phyloP scores from a whole-genome alignment of 768 basidiomycete species.

The Rhizopogon vulgaris region DNA sequence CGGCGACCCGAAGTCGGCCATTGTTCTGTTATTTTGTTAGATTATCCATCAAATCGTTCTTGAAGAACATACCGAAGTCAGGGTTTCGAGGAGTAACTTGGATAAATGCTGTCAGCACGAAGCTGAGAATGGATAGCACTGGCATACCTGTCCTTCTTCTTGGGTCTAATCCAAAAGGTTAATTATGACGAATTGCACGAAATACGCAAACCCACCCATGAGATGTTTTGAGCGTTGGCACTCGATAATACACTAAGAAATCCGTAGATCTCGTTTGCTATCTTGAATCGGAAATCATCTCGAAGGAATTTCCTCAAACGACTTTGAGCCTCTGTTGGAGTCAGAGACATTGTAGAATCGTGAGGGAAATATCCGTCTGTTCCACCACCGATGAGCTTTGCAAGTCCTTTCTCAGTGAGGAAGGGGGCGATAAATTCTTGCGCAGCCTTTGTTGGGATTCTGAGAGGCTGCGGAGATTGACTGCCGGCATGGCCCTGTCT shows the following conservation, averaged over 20 bases:
- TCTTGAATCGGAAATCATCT: constrained; percentile 38
- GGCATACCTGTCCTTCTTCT: constrained; percentile 46
- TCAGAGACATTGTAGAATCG: constrained; percentile 23
- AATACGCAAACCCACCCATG: constrained; percentile 33
- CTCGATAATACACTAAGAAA: constrained; percentile 35
- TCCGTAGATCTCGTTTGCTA: constrained; percentile 37
- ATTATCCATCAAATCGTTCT: not conserved
- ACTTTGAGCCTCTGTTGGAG: constrained; percentile 44
- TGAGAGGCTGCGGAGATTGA: constrained; percentile 2
- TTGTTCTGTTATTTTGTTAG: constrained; percentile 32
- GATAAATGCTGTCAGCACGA: constrained; percentile 1
- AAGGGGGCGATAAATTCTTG: constrained; percentile 33
- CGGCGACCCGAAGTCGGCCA: constrained; percentile 42
- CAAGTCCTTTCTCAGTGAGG: constrained; percentile 39
- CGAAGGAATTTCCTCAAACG: constrained; percentile 35
- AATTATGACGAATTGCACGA: not conserved
- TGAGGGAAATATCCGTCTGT: constrained; percentile 38
- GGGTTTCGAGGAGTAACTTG: constrained; percentile 33
- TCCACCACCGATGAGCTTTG: constrained; percentile 35
- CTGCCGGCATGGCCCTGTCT: constrained; percentile 8
- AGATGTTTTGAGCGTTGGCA: constrained; percentile 29
- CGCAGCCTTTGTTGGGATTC: constrained; percentile 10
- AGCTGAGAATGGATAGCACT: not conserved
- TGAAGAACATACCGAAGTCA: constrained; percentile 30
- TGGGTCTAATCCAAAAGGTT: constrained; percentile 26